Evolutionary conservation across 495 filamentous ascomycete genomes (phyloP).

Genomic region (Hypoxylon intermedium): DNA sequence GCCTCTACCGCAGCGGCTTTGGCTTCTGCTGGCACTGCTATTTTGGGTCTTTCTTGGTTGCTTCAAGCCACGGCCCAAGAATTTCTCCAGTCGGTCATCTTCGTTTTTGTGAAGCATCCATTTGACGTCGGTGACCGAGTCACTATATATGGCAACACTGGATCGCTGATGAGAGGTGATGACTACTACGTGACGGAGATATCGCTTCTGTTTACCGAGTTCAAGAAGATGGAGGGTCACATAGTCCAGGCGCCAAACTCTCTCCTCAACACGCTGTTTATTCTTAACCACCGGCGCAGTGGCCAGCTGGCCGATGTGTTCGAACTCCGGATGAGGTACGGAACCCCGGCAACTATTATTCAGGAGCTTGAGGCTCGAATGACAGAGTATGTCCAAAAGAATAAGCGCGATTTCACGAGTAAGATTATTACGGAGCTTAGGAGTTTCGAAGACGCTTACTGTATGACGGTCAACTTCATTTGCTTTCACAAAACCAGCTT

Average conservation of each 20-base stretch:
- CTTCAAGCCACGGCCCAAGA: constrained; percentile 93
- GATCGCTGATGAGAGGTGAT: constrained; percentile 75
- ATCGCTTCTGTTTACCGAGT: constrained; percentile 92
- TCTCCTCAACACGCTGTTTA: constrained; percentile 89
- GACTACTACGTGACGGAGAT: constrained; percentile 97
- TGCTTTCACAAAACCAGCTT: constrained; percentile 96
- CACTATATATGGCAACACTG: constrained; percentile 88
- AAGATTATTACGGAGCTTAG: constrained; percentile 90
- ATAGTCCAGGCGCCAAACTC: constrained; percentile 96
- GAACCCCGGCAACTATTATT: constrained; percentile 86
- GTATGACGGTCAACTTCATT: constrained; percentile 87
- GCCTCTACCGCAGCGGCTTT: constrained; percentile 83
- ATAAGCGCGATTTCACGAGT: constrained; percentile 90
- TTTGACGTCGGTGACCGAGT: constrained; percentile 97
- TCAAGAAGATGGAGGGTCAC: constrained; percentile 98
- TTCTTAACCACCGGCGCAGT: constrained; percentile 91
- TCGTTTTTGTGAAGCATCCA: constrained; percentile 97
- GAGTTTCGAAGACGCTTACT: constrained; percentile 63
- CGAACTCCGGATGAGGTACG: constrained; percentile 84
- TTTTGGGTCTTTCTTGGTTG: constrained; percentile 90
- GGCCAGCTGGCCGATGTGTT: constrained; percentile 89
- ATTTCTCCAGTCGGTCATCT: constrained; percentile 87
- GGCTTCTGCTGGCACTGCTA: constrained; percentile 82
- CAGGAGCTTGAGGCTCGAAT: constrained; percentile 83
- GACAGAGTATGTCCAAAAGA: constrained; percentile 80